Evolutionary conservation across 2,329 filamentous ascomycete species (phyloP), one percentile per base, ranked within the genome.

Genomic region (Claviceps sp.): DNA sequence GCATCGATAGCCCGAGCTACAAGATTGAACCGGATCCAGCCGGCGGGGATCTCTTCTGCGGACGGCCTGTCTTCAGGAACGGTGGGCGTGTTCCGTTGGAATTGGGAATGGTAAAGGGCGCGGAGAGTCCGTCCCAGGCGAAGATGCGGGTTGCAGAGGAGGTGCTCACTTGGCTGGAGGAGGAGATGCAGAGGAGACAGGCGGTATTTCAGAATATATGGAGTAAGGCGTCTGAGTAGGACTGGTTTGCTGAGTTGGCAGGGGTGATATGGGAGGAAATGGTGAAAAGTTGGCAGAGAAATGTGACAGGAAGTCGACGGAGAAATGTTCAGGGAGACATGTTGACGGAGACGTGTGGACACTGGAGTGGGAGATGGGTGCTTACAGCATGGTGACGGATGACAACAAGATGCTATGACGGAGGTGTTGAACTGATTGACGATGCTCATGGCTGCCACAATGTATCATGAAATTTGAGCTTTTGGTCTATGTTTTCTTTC

Each of bases 101-200:
- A 3, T 48, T 72, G 0, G 68, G 68, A 3, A 34, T 56, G 5
- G 67, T 75, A 4, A 50, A 42, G 1, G 58, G 64, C 5, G 59
- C 71, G 8, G 59, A 61, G 4, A 65, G 68, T 2, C 67, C 63
- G 57, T 63, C 61, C 44, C 54, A 60, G 9, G 64, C 71, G 1
- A 70, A 62, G 56, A 62, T 69, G 54, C 60, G 59, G 51, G 59
- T 77, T 3, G 71, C 73, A 0, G 64, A 68, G 55, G 55, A 58
- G 36, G 59, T 77, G 2, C 55, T 76, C 14, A 54, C 40, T 5
- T 68, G 65, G 59, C 54, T 78, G 34, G 51, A 61, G 50, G 55
- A 58, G 43, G 56, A 65, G 51, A 49, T 56, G 9, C 46, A 51
- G 49, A 47, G 2, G 20, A 56, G 59, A 46, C 24, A 52, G 4